phyloP scores from a whole-genome alignment of 2,329 filamentous ascomycete genomes.

The Botrytis byssoidea region DNA sequence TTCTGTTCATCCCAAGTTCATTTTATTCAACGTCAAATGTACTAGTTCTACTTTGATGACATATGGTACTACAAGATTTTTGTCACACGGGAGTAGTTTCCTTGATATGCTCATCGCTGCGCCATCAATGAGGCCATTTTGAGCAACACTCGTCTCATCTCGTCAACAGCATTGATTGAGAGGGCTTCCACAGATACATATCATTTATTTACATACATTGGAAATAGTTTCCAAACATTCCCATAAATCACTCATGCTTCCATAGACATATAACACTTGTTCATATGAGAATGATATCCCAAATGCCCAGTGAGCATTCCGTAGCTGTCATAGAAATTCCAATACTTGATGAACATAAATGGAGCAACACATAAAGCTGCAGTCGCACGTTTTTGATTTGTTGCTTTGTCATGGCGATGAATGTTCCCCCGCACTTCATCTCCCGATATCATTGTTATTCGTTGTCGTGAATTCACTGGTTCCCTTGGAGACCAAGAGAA shows the following conservation, averaged over 20 bases:
- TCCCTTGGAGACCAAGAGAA: not conserved
- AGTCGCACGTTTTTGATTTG: not conserved
- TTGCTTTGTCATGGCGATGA: not conserved
- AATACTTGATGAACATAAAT: not conserved
- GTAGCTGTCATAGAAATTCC: not conserved
- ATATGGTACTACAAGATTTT: not conserved
- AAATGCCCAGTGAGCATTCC: not conserved
- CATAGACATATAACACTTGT: not conserved
- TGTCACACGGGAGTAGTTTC: not conserved
- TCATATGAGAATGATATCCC: not conserved
- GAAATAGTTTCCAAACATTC: not conserved
- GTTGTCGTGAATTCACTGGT: slow-evolving; percentile 9
- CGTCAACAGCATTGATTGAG: not conserved
- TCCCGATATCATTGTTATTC: not conserved
- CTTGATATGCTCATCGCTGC: not conserved
- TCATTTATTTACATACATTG: not conserved
- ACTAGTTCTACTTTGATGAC: not conserved
- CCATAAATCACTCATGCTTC: not conserved
- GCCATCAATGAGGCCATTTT: not conserved
- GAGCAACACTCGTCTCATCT: not conserved
- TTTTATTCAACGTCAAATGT: not conserved
- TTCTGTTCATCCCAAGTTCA: not conserved
- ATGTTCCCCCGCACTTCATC: slow-evolving; percentile 10
- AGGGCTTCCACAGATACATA: not conserved
- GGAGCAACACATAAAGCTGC: not conserved